Evolutionary conservation across 192 early-diverging fungal species (phyloP), one percentile per base, ranked within the genome.

Genomic region (Obelidium mucronatum): DNA sequence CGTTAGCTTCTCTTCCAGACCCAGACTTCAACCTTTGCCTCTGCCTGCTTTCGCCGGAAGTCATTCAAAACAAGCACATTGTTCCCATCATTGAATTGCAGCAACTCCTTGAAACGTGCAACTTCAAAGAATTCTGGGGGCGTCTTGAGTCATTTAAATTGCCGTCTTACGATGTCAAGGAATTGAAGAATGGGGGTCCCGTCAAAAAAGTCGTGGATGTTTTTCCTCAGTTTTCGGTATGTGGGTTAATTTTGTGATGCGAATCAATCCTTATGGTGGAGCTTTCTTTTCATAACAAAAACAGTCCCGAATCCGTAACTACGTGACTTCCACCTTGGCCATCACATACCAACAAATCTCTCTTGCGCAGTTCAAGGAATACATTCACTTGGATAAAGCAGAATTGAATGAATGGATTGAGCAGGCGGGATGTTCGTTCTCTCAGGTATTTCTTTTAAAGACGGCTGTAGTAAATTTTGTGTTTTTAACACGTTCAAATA

Each of bases 11-110:
- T 44, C 82, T 94, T 53, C 92, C 92, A 42, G 92, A 90, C 77
- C 89, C 93, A 26, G 95, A 96, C 81, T 98, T 96, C 80, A 94
- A 94, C 85, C 86, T 96, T 53, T 94, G 92, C 84, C 81, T 96
- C 51, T 95, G 92, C 81, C 84, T 98, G 36, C 86, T 98, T 51
- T 91, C 85, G 59, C 93, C 95, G 55, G 90, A 91, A 40, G 81
- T 92, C 66, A 81, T 90, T 81, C 74, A 66, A 69, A 85, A n/a
- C 76, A 81, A 31, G 77, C 78, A 54, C 31, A 80, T 93, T 36
- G 77, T 82, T 19, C 84, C 89, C 71, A 83, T 98, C 68, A 83
- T 90, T 24, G 74, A 78, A 37, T 83, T 96, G n/a, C 90, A 96
- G 79, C 90, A 92, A 67, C 81, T 90, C 24, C 84, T 98, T 30